A percentile compares a stretch with the other conserved stretches of the same genome.
These are phyloP conservation scores for Linnemannia exigua DNA, from an alignment of 192 early-diverging fungal genomes.

Conservation along the genomic window DNA sequence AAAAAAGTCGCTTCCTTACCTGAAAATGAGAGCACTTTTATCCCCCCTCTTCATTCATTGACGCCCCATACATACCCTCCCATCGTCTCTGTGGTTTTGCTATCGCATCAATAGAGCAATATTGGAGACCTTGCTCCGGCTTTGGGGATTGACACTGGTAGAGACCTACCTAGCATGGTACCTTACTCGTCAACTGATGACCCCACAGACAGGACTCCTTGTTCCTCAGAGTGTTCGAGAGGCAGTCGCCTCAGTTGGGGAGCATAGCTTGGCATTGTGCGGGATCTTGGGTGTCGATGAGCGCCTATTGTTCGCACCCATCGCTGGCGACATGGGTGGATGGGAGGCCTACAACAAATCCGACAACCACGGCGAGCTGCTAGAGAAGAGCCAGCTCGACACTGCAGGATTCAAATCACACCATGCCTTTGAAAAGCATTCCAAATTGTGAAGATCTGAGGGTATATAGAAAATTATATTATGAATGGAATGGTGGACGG, in stretches of 20 bases:
- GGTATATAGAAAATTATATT: background rate
- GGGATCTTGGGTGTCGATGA: conserved; percentile 71
- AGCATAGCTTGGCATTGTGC: conserved; percentile 63
- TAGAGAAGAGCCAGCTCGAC: conserved; percentile 21
- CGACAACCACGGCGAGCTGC: conserved; percentile 72
- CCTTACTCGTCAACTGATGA: conserved; percentile 60
- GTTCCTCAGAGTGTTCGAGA: conserved; percentile 57
- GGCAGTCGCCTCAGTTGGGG: conserved; percentile 64
- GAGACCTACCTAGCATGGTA: conserved; percentile 68
- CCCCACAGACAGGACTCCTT: conserved; percentile 48
- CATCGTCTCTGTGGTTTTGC: background rate
- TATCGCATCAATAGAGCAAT: conserved; percentile 8
- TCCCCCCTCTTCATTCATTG: no score
- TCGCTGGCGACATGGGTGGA: conserved; percentile 64
- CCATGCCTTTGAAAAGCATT: conserved; percentile 1
- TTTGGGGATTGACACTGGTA: conserved; percentile 64
- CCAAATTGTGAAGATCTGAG: conserved; percentile 26
- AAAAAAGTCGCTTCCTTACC: no score
- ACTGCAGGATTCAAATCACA: conserved; percentile 24
- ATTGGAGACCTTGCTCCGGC: conserved; percentile 57
- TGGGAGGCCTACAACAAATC: conserved; percentile 73
- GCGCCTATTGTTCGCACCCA: conserved; percentile 72
- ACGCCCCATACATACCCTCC: background rate
- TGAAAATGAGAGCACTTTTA: no score
- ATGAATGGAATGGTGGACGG: background rate